phyloP scores from a whole-genome alignment of 106 monocot species.

The Chionographis japonica region DNA sequence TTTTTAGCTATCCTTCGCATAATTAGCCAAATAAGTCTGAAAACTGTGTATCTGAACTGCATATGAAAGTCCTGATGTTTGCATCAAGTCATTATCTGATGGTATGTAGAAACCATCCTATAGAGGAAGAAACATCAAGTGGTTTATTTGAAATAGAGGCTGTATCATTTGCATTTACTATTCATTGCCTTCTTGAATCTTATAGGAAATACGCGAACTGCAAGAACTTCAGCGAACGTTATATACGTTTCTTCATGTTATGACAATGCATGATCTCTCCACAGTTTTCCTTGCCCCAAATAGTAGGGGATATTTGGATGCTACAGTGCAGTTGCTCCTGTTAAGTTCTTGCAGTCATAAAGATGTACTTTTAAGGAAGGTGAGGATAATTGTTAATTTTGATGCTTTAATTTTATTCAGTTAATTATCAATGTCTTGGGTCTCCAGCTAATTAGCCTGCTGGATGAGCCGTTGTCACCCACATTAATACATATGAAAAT shows the following conservation, averaged over 20 bases:
- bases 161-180: not conserved
- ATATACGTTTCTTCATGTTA: slow-evolving; percentile 86
- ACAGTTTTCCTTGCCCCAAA: slow-evolving; percentile 66
- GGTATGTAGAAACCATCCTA: too few relatives aligned
- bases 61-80: not conserved
- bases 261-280: slow-evolving; percentile 75
- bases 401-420: not conserved
- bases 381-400: slow-evolving; percentile 5
- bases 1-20: too few relatives aligned
- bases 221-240: slow-evolving; percentile 78
- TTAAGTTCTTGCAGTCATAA: slow-evolving; percentile 73
- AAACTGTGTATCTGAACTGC: not conserved
- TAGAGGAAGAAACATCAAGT: too few relatives aligned
- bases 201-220: slow-evolving; percentile 88
- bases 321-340: slow-evolving; percentile 67
- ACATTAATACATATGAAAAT: too few relatives aligned
- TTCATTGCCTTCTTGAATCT: slow-evolving; percentile 5
- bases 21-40: too few relatives aligned
- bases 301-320: slow-evolving; percentile 56
- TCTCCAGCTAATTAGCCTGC: too few relatives aligned
- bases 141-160: too few relatives aligned
- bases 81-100: too few relatives aligned
- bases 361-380: slow-evolving; percentile 82
- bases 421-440: too few relatives aligned
- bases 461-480: too few relatives aligned